Conservation (phyloP, 768 basidiomycete genomes). For the Leccinum pellstonianum region DNA sequence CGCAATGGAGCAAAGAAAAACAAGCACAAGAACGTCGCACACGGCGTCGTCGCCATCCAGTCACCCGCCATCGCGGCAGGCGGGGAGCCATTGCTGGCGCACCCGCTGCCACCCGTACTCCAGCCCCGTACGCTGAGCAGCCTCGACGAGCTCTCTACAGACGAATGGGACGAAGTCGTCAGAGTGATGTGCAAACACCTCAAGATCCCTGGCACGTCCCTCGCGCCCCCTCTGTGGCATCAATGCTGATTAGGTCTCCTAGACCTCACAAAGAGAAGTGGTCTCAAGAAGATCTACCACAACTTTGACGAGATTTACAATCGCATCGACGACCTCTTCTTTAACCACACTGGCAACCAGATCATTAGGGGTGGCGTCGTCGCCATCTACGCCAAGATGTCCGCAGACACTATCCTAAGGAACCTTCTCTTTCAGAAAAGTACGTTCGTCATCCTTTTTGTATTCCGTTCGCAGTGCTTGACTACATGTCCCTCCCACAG, state of each 20-base stretch:
- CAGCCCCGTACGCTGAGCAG: slow-evolving; percentile 11
- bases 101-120: slow-evolving; percentile 16
- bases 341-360: slow-evolving; percentile 41
- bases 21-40: slow-evolving; percentile 12
- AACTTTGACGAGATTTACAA: slow-evolving; percentile 54
- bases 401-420: slow-evolving; percentile 54
- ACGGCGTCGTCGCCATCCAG: not conserved
- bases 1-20: slow-evolving; percentile 17
- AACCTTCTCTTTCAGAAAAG: slow-evolving; percentile 60
- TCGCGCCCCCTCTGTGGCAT: too few relatives aligned
- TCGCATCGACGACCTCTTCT: slow-evolving; percentile 50
- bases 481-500: slow-evolving; percentile 29
- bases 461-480: not conserved
- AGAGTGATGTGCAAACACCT: slow-evolving; percentile 49
- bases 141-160: slow-evolving; percentile 31
- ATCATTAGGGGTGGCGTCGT: slow-evolving; percentile 56
- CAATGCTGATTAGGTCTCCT: slow-evolving; percentile 2
- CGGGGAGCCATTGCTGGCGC: not conserved
- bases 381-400: slow-evolving; percentile 65
- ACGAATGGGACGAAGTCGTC: slow-evolving; percentile 49
- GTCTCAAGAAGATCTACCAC: slow-evolving; percentile 60
- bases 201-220: slow-evolving; percentile 50
- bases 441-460: slow-evolving; percentile 16
- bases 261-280: slow-evolving; percentile 58
- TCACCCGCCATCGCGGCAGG: not conserved